Base-by-base conservation (phyloP, 2,329 filamentous ascomycete genomes). In the Aspergillus pseudotamarii region DNA sequence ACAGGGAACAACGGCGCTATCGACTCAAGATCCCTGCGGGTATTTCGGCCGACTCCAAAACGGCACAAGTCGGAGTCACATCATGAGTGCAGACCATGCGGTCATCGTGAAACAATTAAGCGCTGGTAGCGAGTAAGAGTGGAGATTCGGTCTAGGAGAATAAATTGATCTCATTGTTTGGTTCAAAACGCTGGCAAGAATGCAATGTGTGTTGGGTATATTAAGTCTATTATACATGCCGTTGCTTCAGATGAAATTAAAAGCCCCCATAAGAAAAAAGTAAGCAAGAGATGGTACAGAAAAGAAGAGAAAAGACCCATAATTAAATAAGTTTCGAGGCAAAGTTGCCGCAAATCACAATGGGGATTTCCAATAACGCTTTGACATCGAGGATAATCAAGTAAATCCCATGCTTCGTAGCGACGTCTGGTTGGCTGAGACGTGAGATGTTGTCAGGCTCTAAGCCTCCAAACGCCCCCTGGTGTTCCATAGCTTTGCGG, bases 171-270 rank as follows among this genome's bases (percentile, higher is more conserved):
- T 30, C 48, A 51, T 51, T 51, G 48, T 51, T 32, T 32, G n/a
- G 30, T 38, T 56, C 26, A 63, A 61, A 64, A 64, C 60, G 60
- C 60, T 64, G 41, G 57, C 60, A 65, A 60, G 60, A 61, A 64
- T 65, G 60, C 56, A 57, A 62, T 70, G 70, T 71, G 73, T 68
- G 69, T 69, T 72, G 74, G 74, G 74, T 76, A 76, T 76, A 76
- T 75, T 75, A 75, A 72, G 71, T 76, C 74, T 76, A 76, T 75
- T 71, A 65, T 75, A 76, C 73, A 76, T 70, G 69, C 73, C 69
- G 71, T 66, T 69, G 70, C 71, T 73, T 73, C 67, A 68, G 58
- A 70, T 68, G 59, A 68, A 68, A 58, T 63, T 57, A 66, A 62
- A 60, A 62, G 59, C 8, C 48, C 48, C 48, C 28, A 51, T 51